Base-by-base conservation (phyloP, 371 early-diverging fungal genomes). In the Mortierella polycephala region DNA sequence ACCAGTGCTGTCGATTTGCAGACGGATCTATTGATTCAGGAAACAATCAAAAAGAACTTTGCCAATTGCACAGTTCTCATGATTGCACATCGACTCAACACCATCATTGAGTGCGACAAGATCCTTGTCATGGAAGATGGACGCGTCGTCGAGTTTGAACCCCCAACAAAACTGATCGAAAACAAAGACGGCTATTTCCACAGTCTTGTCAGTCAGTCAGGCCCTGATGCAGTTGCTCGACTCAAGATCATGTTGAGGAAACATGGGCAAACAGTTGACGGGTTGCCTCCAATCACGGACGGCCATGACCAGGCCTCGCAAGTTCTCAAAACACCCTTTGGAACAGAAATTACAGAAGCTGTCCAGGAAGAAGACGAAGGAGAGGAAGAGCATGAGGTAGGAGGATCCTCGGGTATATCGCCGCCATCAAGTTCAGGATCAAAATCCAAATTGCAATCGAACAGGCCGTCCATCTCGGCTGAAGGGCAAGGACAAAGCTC, bases 61-160 rank as follows among this genome's bases (percentile, higher is more conserved):
- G 84, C 85, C 44, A 88, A 93, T 47, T 89, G 92, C 85, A 96
- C 96, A 0, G 82, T 96, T 7, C 73, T 97, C 14, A 91, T 92
- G 55, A 96, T 97, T 83, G 95, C 94, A 7, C 92, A 94, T 79
- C 86, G 93, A 30, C 86, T 96, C 60, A 91, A 85, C 63, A 95
- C 96, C 1, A 89, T 96, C 8, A 86, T 94, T 52, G 94, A 93
- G 57, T 95, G 92, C 63, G 95, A 98, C 81, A 82, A 87, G 61
- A 90, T 97, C 12, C 63, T 96, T 46, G 96, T 97, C 1, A 79
- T 97, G 71, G 89, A 91, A 63, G 83, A 89, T 53, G 95, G 95
- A 14, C 81, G 67, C 18, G 86, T 96, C n/a, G 89, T 88, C 7
- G 97, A 97, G 81, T 90, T 88, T 66, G 95, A 94, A 73, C 83